phyloP scores from a whole-genome alignment of 2,329 filamentous ascomycete species.

The Pseudocercospora cruenta region DNA sequence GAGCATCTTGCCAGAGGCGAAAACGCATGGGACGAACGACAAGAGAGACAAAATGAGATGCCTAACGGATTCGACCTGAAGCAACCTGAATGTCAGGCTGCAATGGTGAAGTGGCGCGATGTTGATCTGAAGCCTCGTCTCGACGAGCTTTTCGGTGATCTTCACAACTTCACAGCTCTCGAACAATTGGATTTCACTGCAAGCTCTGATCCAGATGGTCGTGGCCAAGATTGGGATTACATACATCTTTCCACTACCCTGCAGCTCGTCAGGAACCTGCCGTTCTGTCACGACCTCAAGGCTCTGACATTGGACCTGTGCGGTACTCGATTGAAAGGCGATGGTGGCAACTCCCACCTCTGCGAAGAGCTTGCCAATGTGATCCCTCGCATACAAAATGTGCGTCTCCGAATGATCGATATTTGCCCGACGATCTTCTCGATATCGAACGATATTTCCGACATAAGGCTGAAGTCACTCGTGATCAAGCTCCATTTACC shows the following conservation, averaged over 20 bases:
- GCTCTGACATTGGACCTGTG: conserved; percentile 17
- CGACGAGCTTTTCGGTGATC: conserved; percentile 21
- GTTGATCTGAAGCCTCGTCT: conserved; percentile 8
- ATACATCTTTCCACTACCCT: conserved; percentile 10
- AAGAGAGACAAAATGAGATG: not conserved
- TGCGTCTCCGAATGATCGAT: conserved; percentile 18
- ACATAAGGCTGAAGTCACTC: conserved; percentile 15
- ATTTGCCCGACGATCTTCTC: conserved; percentile 16
- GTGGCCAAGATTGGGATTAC: conserved; percentile 17
- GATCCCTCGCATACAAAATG: conserved; percentile 17
- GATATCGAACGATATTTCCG: not conserved
- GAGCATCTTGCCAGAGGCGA: conserved; percentile 1
- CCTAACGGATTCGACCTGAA: not conserved
- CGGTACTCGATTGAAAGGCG: conserved; percentile 7
- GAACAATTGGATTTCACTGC: conserved; percentile 23
- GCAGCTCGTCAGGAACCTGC: conserved; percentile 14
- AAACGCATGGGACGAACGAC: not conserved
- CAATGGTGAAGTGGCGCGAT: conserved; percentile 18
- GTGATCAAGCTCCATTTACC: conserved; percentile 20
- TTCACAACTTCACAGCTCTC: conserved; percentile 20
- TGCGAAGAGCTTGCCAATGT: conserved; percentile 17
- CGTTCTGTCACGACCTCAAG: conserved; percentile 12
- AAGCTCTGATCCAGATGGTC: conserved; percentile 8
- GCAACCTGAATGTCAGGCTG: not conserved
- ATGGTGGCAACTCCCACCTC: conserved; percentile 6